Evolutionary conservation across 1,284 basidiomycete genomes (phyloP), one percentile per base, ranked within the genome.

Genomic region (Thelephora terrestris): DNA sequence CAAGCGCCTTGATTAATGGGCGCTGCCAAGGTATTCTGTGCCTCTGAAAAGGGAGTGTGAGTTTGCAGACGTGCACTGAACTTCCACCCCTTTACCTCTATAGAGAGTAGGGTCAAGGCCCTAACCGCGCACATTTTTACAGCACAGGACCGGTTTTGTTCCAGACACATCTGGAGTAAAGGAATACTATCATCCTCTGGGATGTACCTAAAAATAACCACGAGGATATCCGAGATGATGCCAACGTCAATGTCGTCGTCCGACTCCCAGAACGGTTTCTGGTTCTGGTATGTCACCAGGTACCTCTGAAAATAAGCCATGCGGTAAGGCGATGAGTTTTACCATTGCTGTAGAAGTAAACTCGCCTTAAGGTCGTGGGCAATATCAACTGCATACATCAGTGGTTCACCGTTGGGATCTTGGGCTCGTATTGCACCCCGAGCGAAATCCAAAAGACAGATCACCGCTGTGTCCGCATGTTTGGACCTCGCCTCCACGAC

Each of bases 391-490:
- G 77, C 63, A 21, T 81, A 75, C 23, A 93, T 61, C n/a, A 86
- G 76, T 6, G 85, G 63, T 9, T 91, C 88, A 9, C 67, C 65
- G 16, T 66, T 65, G 5, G n/a, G n/a, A n/a, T 75, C 78, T 3
- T 75, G 71, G 0, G 79, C 74, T 7, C 79, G 75, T 39, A 80
- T 81, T 2, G 90, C 91, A 1, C 85, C 89, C 50, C 84, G 78
- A 62, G 89, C 87, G 29, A 92, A 68, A 59, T 96, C 92, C 24
- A 92, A 73, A 46, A 79, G 78, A 62, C 89, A 92, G 2, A 85
- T 75, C 48, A 90, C 66, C 1, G 82, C 77, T 0, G 81, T 70
- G 49, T 89, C 84, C 6, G 74, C 66, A 24, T 79, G 60, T 58
- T 78, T 85, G 2, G 74, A 74, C 43, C 64, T 62, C 7, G 66